Percentiles rank a stretch among this genome's conserved stretches.
These are phyloP conservation scores for Obelidium mucronatum DNA, from an alignment of 192 early-diverging fungal species.

Conservation along the genomic window DNA sequence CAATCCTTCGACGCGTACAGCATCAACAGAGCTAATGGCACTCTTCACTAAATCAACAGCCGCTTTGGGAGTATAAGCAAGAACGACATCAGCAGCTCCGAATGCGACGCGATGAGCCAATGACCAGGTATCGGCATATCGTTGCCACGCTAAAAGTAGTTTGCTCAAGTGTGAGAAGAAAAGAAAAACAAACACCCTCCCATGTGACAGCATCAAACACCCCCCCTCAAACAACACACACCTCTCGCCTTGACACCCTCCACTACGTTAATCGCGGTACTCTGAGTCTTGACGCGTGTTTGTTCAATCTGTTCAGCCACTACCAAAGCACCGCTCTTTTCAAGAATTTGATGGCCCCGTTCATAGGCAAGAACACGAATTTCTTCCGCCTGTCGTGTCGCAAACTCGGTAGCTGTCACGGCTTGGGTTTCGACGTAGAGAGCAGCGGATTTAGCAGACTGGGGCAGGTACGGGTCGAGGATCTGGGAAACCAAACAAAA, in stretches of 20 bases:
- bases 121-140: not conserved
- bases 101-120: not conserved
- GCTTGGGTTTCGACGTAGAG: not conserved
- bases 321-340: conserved; percentile 10
- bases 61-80: conserved; percentile 14
- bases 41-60: conserved; percentile 9
- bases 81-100: not conserved
- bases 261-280: not conserved
- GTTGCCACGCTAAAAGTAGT: not conserved
- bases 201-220: not conserved
- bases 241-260: conserved; percentile 5
- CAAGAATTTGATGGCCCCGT: not conserved
- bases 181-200: not conserved
- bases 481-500: not conserved
- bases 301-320: not conserved
- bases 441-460: not conserved
- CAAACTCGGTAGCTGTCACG: conserved; percentile 1
- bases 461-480: conserved; percentile 30
- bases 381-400: not conserved
- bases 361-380: not conserved
- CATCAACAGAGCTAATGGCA: not conserved
- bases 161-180: not conserved
- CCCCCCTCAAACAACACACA: not conserved
- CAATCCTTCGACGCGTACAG: conserved; percentile 16
- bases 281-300: not conserved